Evolutionary conservation across 352 stramenopile genomes (phyloP).

Genomic region (Phytophthora ramorum): DNA sequence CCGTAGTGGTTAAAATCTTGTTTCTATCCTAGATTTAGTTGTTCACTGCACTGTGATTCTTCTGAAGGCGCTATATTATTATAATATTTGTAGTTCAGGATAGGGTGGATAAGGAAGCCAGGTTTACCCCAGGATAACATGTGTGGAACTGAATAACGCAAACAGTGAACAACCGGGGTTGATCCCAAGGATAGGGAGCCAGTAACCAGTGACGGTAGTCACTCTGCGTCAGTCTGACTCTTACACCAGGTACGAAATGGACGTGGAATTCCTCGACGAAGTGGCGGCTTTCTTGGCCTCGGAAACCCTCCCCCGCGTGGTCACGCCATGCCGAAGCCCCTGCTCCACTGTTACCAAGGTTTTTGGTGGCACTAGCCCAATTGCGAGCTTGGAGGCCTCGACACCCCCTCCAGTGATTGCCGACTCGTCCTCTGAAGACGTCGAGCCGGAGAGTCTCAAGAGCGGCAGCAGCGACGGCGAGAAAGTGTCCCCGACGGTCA

Average conservation of each 20-base stretch:
- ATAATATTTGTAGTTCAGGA: too few relatives aligned
- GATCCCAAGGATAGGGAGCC: neutral
- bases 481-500: neutral
- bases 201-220: too few relatives aligned
- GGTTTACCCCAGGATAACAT: too few relatives aligned
- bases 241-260: neutral
- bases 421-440: neutral
- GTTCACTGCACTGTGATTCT: too few relatives aligned
- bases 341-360: neutral
- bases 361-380: neutral
- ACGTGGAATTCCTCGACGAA: slow-evolving; percentile 16
- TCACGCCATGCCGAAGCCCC: neutral
- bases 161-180: too few relatives aligned
- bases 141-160: too few relatives aligned
- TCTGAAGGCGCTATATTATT: too few relatives aligned
- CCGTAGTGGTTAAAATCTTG: too few relatives aligned
- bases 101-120: too few relatives aligned
- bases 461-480: slow-evolving; percentile 3
- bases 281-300: slow-evolving; percentile 12
- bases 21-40: too few relatives aligned
- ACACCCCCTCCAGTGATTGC: neutral
- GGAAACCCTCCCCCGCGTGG: neutral
- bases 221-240: too few relatives aligned
- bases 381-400: neutral
- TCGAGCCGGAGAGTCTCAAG: neutral